These are phyloP conservation scores for Lepiota subincarnata DNA, from an alignment of 768 basidiomycete genomes.

Conservation along the genomic window DNA sequence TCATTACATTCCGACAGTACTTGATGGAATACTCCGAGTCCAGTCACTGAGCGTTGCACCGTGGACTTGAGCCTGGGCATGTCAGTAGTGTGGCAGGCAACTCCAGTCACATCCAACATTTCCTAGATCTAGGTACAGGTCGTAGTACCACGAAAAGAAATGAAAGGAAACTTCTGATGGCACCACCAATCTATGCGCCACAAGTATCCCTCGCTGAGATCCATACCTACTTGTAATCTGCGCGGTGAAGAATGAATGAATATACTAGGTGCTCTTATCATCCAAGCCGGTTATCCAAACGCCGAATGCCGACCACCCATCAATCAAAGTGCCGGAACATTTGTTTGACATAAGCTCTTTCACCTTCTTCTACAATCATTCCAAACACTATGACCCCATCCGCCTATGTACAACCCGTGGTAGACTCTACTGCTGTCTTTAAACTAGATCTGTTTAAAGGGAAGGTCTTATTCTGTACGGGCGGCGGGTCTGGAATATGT, in stretches of 20 bases:
- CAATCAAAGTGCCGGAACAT: neutral
- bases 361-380: neutral
- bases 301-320: neutral
- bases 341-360: constrained; percentile 1
- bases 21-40: neutral
- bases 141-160: too few species aligned
- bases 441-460: constrained; percentile 80
- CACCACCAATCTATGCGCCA: too few species aligned
- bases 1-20: neutral
- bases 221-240: neutral
- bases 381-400: constrained; percentile 33
- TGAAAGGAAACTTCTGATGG: too few species aligned
- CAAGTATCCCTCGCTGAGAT: too few species aligned
- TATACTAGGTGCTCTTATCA: neutral
- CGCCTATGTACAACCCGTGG: constrained; percentile 40
- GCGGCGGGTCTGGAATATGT: constrained; percentile 92
- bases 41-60: neutral
- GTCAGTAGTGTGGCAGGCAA: too few species aligned
- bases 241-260: neutral
- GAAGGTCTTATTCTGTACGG: constrained; percentile 89
- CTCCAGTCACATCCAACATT: too few species aligned
- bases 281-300: neutral
- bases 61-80: too few species aligned
- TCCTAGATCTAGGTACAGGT: too few species aligned
- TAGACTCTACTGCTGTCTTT: constrained; percentile 63